Percentiles rank a stretch among this genome's conserved stretches.
Evolutionary conservation across 2,329 filamentous ascomycete species (phyloP).

Genomic region (Colletotrichum sp.): DNA sequence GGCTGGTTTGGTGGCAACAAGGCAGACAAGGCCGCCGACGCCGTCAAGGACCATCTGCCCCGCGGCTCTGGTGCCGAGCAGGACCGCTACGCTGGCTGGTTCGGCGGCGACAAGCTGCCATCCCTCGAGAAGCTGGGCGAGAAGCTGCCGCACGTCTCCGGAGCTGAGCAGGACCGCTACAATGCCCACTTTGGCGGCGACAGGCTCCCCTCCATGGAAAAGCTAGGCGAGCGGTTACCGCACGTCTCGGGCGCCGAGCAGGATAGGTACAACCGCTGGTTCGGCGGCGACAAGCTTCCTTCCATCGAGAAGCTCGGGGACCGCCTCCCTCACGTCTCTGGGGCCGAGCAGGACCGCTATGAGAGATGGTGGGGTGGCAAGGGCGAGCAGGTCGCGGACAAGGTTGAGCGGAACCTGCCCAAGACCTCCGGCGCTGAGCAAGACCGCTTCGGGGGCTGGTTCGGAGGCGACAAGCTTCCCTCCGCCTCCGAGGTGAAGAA

Average conservation of each 20-base stretch:
- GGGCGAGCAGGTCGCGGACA: not conserved
- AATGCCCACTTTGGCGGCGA: slow-evolving; percentile 26
- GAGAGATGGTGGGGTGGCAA: slow-evolving; percentile 8
- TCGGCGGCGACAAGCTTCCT: slow-evolving; percentile 19
- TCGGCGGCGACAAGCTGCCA: slow-evolving; percentile 21
- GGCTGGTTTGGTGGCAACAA: slow-evolving; percentile 15
- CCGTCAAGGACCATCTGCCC: slow-evolving; percentile 14
- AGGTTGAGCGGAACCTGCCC: slow-evolving; percentile 10
- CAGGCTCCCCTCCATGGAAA: not conserved
- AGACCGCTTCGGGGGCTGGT: slow-evolving; percentile 23
- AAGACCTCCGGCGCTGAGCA: slow-evolving; percentile 21
- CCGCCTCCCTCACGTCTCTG: slow-evolving; percentile 11
- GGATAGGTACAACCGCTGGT: slow-evolving; percentile 23
- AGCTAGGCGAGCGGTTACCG: slow-evolving; percentile 7
- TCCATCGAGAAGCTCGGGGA: not conserved
- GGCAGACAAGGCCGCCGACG: slow-evolving; percentile 1
- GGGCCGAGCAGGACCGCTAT: slow-evolving; percentile 26
- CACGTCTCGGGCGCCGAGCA: slow-evolving; percentile 20
- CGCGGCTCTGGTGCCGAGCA: slow-evolving; percentile 25
- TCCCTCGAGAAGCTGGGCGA: not conserved
- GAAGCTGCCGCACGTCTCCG: slow-evolving; percentile 12
- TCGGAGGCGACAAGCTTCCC: slow-evolving; percentile 21
- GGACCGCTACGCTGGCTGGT: slow-evolving; percentile 26
- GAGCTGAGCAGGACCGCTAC: slow-evolving; percentile 28
- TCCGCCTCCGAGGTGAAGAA: slow-evolving; percentile 23